A percentile compares a stretch with the other conserved stretches of the same genome.
Evolutionary conservation across 2,329 filamentous ascomycete species (phyloP).

Genomic region (Ophiostoma sp.): DNA sequence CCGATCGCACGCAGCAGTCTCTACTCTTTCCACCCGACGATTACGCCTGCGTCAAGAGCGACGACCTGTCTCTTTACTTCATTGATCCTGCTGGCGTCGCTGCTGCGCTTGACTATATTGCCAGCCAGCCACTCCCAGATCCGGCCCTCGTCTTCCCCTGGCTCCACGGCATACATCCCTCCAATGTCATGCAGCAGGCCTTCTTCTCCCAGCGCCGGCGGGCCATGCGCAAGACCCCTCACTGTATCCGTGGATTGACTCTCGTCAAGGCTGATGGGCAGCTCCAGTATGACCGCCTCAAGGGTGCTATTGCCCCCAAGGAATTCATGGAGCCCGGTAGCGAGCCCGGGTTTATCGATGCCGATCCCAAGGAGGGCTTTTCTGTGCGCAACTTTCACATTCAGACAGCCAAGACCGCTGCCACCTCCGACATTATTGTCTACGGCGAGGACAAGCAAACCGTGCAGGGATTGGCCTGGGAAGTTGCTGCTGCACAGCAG

Average conservation of each 20-base stretch:
- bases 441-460: constrained; percentile 69
- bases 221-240: constrained; percentile 63
- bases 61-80: constrained; percentile 60
- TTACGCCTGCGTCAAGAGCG: constrained; percentile 46
- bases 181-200: constrained; percentile 80
- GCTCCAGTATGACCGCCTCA: constrained; percentile 66
- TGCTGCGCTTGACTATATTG: constrained; percentile 67
- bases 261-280: constrained; percentile 87
- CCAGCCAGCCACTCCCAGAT: constrained; percentile 76
- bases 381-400: constrained; percentile 97
- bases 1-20: constrained; percentile 56
- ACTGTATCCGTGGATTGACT: constrained; percentile 73
- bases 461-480: constrained; percentile 59
- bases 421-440: constrained; percentile 85
- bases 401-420: constrained; percentile 80
- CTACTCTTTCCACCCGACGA: constrained; percentile 68
- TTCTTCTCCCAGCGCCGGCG: constrained; percentile 81
- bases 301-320: constrained; percentile 76
- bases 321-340: constrained; percentile 62
- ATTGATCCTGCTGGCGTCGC: constrained; percentile 65
- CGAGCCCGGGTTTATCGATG: constrained; percentile 65
- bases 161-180: constrained; percentile 86
- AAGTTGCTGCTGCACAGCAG: constrained; percentile 69
- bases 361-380: constrained; percentile 84
- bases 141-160: constrained; percentile 89